Conservation (phyloP, 768 basidiomycete species). For the Tricholoma terreum region DNA sequence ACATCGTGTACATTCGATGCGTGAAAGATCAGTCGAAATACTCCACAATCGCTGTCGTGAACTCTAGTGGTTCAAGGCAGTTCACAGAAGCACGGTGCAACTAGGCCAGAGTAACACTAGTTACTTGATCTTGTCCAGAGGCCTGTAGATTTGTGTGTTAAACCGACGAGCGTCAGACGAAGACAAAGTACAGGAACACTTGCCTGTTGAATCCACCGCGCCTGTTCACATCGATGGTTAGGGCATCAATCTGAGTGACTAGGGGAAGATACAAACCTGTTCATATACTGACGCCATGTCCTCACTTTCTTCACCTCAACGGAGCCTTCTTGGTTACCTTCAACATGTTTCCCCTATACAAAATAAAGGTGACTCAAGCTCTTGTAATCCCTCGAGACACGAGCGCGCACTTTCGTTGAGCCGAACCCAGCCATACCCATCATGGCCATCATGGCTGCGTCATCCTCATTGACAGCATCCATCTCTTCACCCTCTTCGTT, state of each 20-base stretch:
- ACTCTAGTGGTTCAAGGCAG: neutral
- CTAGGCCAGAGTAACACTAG: neutral
- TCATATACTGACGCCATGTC: constrained; percentile 99
- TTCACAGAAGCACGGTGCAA: neutral
- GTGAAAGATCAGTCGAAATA: constrained; percentile 8
- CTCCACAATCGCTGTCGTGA: neutral
- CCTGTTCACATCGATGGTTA: constrained; percentile 32
- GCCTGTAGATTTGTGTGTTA: constrained; percentile 42
- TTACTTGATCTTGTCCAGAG: constrained; percentile 93
- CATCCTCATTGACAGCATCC: constrained; percentile 62
- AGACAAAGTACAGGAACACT: constrained; percentile 11
- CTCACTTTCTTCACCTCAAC: constrained; percentile 74
- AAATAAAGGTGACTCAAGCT: neutral
- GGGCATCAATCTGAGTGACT: neutral
- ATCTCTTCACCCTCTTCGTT: constrained; percentile 47
- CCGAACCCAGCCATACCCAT: constrained; percentile 92
- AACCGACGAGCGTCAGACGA: constrained; percentile 7
- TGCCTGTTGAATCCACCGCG: constrained; percentile 86
- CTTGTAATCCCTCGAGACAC: neutral
- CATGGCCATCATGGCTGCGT: constrained; percentile 79
- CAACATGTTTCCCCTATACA: constrained; percentile 69
- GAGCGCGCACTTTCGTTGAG: constrained; percentile 71
- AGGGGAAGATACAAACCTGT: constrained; percentile 54
- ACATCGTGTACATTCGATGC: constrained; percentile 2
- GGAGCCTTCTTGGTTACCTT: constrained; percentile 76